Percentiles rank a stretch among this genome's conserved stretches.
Conservation (phyloP, 2,329 filamentous ascomycete genomes). For the Trichoderma asperellum region DNA sequence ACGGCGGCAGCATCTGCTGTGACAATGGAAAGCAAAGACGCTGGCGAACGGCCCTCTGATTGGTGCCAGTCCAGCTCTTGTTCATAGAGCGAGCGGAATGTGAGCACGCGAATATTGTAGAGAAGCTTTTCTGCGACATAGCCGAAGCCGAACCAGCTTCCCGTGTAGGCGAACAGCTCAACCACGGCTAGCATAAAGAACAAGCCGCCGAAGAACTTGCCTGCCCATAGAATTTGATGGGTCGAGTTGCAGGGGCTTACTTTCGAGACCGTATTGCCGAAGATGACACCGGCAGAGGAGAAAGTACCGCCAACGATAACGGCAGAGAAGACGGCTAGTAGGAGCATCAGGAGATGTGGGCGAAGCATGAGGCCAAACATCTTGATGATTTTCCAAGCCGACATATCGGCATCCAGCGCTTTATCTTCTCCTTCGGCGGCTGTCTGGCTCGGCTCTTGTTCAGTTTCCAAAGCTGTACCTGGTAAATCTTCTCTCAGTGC, state of each 20-base stretch:
- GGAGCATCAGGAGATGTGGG: slow-evolving; percentile 45
- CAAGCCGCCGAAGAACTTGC: slow-evolving; percentile 58
- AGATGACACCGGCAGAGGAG: slow-evolving; percentile 57
- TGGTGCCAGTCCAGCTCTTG: slow-evolving; percentile 75
- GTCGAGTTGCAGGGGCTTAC: slow-evolving; percentile 53
- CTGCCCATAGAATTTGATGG: slow-evolving; percentile 42
- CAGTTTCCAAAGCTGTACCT: not conserved
- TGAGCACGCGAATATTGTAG: slow-evolving; percentile 64
- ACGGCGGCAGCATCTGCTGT: slow-evolving; percentile 70
- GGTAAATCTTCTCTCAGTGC: slow-evolving; percentile 48
- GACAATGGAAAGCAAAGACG: slow-evolving; percentile 66
- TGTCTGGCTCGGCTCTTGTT: slow-evolving; percentile 33
- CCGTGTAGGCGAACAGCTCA: slow-evolving; percentile 57
- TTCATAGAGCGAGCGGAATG: slow-evolving; percentile 66
- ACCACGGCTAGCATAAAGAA: slow-evolving; percentile 58
- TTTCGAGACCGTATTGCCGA: slow-evolving; percentile 47
- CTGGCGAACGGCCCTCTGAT: slow-evolving; percentile 63
- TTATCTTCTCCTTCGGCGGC: slow-evolving; percentile 18
- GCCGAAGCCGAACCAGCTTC: slow-evolving; percentile 57
- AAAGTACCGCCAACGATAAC: slow-evolving; percentile 61
- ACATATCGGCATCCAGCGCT: slow-evolving; percentile 47
- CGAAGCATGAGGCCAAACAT: slow-evolving; percentile 45
- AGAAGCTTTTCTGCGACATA: slow-evolving; percentile 64
- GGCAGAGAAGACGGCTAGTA: slow-evolving; percentile 48
- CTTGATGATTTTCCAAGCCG: slow-evolving; percentile 46